These are phyloP conservation scores for Cladophialophora exuberans DNA, from an alignment of 2,329 filamentous ascomycete genomes.

Conservation along the genomic window DNA sequence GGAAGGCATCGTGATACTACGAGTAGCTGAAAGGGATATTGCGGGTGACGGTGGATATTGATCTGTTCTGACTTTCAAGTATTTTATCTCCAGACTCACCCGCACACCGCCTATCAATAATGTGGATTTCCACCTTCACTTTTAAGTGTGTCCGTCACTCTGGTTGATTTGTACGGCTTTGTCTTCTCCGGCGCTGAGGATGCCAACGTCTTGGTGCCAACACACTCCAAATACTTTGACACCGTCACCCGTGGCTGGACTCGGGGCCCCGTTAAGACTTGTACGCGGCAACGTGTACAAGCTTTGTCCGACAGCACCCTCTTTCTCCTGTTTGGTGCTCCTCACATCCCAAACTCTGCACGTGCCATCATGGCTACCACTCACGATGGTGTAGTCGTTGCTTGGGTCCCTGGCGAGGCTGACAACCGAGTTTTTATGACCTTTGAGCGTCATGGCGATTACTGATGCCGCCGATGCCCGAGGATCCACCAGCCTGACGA, in stretches of 20 bases:
- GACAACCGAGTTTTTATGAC: slow-evolving; percentile 76
- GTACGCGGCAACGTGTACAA: slow-evolving; percentile 78
- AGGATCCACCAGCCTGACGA: slow-evolving; percentile 92
- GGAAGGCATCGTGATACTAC: too few species aligned
- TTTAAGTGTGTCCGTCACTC: slow-evolving; percentile 26
- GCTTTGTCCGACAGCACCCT: slow-evolving; percentile 67
- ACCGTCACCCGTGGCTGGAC: slow-evolving; percentile 73
- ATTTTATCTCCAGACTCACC: too few species aligned
- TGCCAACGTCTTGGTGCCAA: slow-evolving; percentile 85
- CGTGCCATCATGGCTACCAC: slow-evolving; percentile 88
- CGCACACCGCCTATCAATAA: too few species aligned
- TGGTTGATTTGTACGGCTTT: slow-evolving; percentile 91
- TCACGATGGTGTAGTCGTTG: slow-evolving; percentile 81
- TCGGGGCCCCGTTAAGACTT: slow-evolving; percentile 67
- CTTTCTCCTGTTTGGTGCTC: slow-evolving; percentile 62
- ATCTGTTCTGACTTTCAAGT: too few species aligned
- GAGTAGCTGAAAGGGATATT: too few species aligned
- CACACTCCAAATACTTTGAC: slow-evolving; percentile 86
- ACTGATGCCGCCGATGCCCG: slow-evolving; percentile 75
- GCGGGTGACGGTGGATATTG: too few species aligned
- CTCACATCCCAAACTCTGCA: slow-evolving; percentile 93
- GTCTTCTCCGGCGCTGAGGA: slow-evolving; percentile 90
- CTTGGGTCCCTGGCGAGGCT: slow-evolving; percentile 63
- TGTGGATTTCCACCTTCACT: too few species aligned
- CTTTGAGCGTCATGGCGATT: slow-evolving; percentile 85